Percentiles rank a stretch among this genome's conserved stretches.
Conservation (phyloP, 768 basidiomycete genomes). For the Suillus sp. region DNA sequence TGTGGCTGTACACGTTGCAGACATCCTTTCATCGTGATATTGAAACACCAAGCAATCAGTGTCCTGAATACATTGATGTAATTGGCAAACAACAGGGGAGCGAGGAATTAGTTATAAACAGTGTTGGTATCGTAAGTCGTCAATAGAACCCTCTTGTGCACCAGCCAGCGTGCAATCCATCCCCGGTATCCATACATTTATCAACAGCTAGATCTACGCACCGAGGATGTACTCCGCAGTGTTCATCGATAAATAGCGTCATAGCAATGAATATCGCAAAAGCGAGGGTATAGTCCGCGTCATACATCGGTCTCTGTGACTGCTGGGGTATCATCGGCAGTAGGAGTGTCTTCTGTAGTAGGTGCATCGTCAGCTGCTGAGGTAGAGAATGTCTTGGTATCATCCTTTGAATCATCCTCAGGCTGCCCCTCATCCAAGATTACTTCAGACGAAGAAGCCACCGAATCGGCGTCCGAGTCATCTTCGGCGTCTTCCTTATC, state of each 20-base stretch:
- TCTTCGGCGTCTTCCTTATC: slow-evolving; percentile 17
- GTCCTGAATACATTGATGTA: slow-evolving; percentile 5
- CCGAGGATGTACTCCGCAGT: neutral
- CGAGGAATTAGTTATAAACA: slow-evolving; percentile 22
- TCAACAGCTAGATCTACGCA: slow-evolving; percentile 10
- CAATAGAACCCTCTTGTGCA: slow-evolving; percentile 9
- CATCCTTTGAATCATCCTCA: slow-evolving; percentile 9
- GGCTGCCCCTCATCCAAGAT: slow-evolving; percentile 12
- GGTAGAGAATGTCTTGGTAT: slow-evolving; percentile 9
- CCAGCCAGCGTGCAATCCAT: slow-evolving; percentile 13
- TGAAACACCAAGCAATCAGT: neutral
- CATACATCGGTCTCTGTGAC: slow-evolving; percentile 8
- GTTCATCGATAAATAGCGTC: neutral
- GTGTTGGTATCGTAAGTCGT: slow-evolving; percentile 18
- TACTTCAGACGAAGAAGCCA: slow-evolving; percentile 25
- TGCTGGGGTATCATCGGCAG: slow-evolving; percentile 16
- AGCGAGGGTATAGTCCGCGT: neutral
- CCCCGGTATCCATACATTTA: slow-evolving; percentile 3
- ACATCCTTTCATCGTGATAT: neutral
- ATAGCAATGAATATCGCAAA: slow-evolving; percentile 1
- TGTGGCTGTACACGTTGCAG: neutral
- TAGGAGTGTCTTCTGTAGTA: slow-evolving; percentile 14
- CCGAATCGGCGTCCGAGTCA: slow-evolving; percentile 21
- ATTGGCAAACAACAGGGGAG: neutral
- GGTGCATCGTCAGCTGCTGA: slow-evolving; percentile 13